phyloP scores from a whole-genome alignment of 306 rosid genomes.

The Dryas octopetala region DNA sequence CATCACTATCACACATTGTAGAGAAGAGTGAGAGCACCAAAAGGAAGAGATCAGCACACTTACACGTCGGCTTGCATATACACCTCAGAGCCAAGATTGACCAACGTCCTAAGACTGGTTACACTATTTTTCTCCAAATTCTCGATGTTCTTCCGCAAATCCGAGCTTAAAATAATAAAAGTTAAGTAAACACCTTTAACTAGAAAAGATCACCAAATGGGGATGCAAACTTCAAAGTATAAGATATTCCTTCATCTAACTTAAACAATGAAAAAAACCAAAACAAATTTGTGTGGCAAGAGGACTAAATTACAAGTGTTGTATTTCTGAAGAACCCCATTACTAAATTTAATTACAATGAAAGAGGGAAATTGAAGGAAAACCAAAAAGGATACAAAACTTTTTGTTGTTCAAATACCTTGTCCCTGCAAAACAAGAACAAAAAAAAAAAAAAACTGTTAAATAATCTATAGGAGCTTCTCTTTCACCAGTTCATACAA shows the following conservation, averaged over 20 bases:
- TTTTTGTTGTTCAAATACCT: conserved; percentile 89
- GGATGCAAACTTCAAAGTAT: neutral
- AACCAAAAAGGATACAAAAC: conserved; percentile 71
- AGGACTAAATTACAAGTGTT: neutral
- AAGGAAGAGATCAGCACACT: conserved; percentile 35
- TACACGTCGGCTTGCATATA: conserved; percentile 93
- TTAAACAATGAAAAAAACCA: neutral
- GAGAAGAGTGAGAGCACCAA: neutral
- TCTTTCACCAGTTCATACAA: neutral
- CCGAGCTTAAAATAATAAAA: conserved; percentile 49
- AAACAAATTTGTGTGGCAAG: neutral
- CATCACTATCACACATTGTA: too few species aligned
- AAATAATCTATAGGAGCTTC: neutral
- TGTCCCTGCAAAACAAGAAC: conserved; percentile 64
- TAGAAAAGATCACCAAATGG: conserved; percentile 8
- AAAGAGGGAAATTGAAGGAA: conserved; percentile 2
- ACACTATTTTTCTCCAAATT: conserved; percentile 82
- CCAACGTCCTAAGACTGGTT: conserved; percentile 76
- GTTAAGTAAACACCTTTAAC: conserved; percentile 49
- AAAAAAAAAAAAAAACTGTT: neutral
- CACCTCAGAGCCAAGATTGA: conserved; percentile 93
- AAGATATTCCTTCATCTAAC: too few species aligned
- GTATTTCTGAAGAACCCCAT: too few species aligned
- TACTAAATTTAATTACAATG: neutral
- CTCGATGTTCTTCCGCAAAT: conserved; percentile 77